A percentile compares a stretch with the other conserved stretches of the same genome.
phyloP scores from a whole-genome alignment of 2,329 filamentous ascomycete species.

The Sporothrix phasma region DNA sequence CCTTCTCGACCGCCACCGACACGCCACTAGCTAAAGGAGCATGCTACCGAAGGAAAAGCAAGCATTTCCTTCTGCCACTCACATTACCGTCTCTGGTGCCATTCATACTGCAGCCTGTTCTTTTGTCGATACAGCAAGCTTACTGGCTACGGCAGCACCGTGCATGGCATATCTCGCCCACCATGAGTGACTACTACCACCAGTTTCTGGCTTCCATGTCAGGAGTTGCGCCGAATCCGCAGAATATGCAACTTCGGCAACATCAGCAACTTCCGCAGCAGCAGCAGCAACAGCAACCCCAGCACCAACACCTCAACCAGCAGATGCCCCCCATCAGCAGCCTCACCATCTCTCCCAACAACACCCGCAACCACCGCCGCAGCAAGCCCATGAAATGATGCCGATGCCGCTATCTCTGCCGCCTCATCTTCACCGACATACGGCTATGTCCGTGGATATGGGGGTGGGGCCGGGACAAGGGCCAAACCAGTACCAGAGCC shows the following conservation, averaged over 20 bases:
- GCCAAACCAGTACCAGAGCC: slow-evolving; percentile 35
- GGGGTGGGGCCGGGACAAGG: slow-evolving; percentile 24
- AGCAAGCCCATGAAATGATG: slow-evolving; percentile 26
- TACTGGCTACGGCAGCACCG: neutral
- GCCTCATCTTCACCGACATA: slow-evolving; percentile 22
- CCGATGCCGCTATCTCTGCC: slow-evolving; percentile 11
- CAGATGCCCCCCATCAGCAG: neutral
- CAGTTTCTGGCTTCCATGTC: slow-evolving; percentile 45
- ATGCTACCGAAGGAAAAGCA: neutral
- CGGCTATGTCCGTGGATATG: slow-evolving; percentile 24
- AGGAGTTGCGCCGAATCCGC: slow-evolving; percentile 27
- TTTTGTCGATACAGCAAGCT: neutral
- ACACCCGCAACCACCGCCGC: slow-evolving; percentile 20
- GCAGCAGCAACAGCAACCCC: slow-evolving; percentile 8
- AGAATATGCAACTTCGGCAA: slow-evolving; percentile 2
- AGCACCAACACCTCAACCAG: no score
- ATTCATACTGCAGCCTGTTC: neutral
- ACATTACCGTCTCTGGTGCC: neutral
- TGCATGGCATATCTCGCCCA: neutral
- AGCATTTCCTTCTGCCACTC: neutral
- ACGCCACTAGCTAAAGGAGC: neutral
- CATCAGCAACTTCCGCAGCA: slow-evolving; percentile 5
- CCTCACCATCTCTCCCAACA: neutral
- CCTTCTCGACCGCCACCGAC: neutral
- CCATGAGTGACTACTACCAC: slow-evolving; percentile 49